These are phyloP conservation scores for Leucocoprinus birnbaumii DNA, from an alignment of 768 basidiomycete genomes.

Conservation along the genomic window DNA sequence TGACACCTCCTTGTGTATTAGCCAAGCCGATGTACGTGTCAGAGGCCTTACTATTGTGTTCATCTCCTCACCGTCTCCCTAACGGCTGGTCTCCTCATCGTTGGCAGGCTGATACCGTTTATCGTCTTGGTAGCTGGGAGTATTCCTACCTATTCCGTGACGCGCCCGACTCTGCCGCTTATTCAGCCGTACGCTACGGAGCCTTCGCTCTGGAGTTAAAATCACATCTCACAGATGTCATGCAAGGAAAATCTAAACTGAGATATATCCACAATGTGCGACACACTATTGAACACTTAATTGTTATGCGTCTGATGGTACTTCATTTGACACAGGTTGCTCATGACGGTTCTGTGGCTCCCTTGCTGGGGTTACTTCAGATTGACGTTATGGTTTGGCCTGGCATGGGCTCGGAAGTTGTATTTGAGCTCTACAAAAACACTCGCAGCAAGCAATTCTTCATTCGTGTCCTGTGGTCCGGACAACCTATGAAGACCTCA, in stretches of 20 bases:
- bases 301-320: background rate
- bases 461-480: conserved; percentile 49
- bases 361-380: conserved; percentile 47
- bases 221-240: conserved; percentile 33
- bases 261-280: conserved; percentile 43
- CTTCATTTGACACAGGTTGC: conserved; percentile 28
- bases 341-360: conserved; percentile 48
- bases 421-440: conserved; percentile 43
- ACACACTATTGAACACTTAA: background rate
- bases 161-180: conserved; percentile 39
- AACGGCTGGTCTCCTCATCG: background rate
- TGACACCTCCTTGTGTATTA: conserved; percentile 39
- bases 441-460: conserved; percentile 21
- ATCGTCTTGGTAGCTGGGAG: conserved; percentile 59
- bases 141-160: conserved; percentile 51
- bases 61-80: background rate
- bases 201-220: conserved; percentile 45
- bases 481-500: conserved; percentile 46
- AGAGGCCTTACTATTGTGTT: background rate
- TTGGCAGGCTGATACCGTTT: conserved; percentile 45
- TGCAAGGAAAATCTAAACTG: conserved; percentile 32
- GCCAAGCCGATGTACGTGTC: conserved; percentile 33
- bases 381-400: conserved; percentile 52
- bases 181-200: conserved; percentile 41
- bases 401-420: conserved; percentile 39